Percentiles rank a stretch among this genome's conserved stretches.
Evolutionary conservation across 2,329 filamentous ascomycete genomes (phyloP).

Genomic region (Xylaria polymorpha): DNA sequence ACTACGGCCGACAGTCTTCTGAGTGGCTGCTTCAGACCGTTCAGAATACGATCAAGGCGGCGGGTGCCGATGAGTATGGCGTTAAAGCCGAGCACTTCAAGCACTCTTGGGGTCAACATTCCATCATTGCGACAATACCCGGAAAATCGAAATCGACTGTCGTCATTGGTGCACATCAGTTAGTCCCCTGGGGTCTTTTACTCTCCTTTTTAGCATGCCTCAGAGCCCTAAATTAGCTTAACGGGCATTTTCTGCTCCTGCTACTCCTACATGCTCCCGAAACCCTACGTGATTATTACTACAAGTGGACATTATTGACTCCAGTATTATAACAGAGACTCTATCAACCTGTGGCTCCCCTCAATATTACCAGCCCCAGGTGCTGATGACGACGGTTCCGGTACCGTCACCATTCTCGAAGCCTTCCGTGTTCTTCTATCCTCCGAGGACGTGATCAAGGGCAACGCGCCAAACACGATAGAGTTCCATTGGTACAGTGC

Average conservation of each 20-base stretch:
- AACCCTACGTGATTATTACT: no score
- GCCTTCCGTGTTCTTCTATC: constrained; percentile 83
- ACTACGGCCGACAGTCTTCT: constrained; percentile 84
- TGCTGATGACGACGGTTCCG: constrained; percentile 94
- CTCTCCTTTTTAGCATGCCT: no score
- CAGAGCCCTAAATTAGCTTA: no score
- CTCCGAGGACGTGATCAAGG: constrained; percentile 75
- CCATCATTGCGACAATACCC: constrained; percentile 90
- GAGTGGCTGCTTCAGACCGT: constrained; percentile 86
- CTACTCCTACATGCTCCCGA: no score
- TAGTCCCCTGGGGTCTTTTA: no score
- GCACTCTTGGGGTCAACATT: constrained; percentile 90
- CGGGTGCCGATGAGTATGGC: constrained; percentile 73
- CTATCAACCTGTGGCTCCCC: constrained; percentile 91
- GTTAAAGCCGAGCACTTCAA: constrained; percentile 79
- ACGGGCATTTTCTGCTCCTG: no score
- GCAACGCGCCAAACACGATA: constrained; percentile 83
- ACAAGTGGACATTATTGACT: no score
- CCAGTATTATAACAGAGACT: constrained; percentile 63
- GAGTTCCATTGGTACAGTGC: constrained; percentile 95
- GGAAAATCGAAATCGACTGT: constrained; percentile 86
- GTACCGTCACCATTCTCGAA: constrained; percentile 94
- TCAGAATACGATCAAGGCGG: constrained; percentile 74
- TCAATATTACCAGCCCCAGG: constrained; percentile 86
- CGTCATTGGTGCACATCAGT: constrained; percentile 88